These are phyloP conservation scores for Acer negundo DNA, from an alignment of 345 rosid species.

Conservation along the genomic window DNA sequence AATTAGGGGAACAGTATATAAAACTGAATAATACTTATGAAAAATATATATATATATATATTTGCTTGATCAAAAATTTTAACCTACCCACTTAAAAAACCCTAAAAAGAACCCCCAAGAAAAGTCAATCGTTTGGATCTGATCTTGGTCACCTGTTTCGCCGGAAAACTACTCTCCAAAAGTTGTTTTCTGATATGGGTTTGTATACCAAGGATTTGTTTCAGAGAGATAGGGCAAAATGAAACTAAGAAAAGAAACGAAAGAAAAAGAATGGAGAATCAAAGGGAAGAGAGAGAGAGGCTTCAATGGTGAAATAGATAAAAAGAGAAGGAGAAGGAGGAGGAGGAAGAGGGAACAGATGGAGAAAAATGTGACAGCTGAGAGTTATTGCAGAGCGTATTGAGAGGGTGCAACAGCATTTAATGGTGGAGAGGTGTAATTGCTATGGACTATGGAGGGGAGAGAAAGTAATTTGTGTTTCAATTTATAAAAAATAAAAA, in stretches of 20 bases:
- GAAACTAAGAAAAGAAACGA: not conserved
- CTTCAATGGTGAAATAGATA: not conserved
- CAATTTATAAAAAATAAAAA: too few relatives aligned
- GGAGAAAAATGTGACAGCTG: constrained; percentile 38
- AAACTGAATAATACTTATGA: not conserved
- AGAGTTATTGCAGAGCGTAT: constrained; percentile 72
- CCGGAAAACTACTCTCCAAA: constrained; percentile 1
- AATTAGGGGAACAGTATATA: not conserved
- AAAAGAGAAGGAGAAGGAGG: constrained; percentile 2
- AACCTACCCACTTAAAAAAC: constrained; percentile 12
- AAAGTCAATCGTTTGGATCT: constrained; percentile 21
- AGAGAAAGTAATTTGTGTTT: constrained; percentile 21
- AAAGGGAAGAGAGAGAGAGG: not conserved
- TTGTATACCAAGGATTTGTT: constrained; percentile 19
- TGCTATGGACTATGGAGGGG: constrained; percentile 19
- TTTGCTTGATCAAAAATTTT: not conserved
- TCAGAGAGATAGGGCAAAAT: constrained; percentile 10
- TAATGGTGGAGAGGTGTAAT: constrained; percentile 58
- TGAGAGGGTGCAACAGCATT: constrained; percentile 81
- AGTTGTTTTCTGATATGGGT: constrained; percentile 17
- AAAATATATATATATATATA: too few relatives aligned
- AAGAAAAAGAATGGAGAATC: not conserved
- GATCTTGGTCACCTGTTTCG: constrained; percentile 15
- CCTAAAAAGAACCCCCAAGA: constrained; percentile 6
- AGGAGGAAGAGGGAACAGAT: constrained; percentile 25